Percentiles rank a stretch among this genome's conserved stretches.
phyloP scores from a whole-genome alignment of 2,329 filamentous ascomycete species.

The Sporothrix globosa region DNA sequence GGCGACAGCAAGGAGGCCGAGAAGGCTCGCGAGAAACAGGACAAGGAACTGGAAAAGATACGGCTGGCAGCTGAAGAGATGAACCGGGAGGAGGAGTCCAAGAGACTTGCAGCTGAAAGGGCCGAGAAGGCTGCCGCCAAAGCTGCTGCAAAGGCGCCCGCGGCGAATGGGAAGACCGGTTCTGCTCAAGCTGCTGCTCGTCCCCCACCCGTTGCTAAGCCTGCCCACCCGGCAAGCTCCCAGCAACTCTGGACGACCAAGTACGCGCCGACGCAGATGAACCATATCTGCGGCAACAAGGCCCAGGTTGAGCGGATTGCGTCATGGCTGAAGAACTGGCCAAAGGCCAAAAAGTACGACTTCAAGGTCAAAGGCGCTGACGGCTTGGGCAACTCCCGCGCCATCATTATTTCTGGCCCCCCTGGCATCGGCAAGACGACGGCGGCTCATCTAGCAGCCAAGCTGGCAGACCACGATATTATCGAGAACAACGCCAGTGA shows the following conservation, averaged over 20 bases:
- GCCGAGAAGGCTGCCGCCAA: constrained; percentile 57
- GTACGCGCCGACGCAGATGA: constrained; percentile 83
- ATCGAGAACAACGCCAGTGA: constrained; percentile 97
- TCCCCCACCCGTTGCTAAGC: constrained; percentile 42
- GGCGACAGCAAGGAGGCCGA: constrained; percentile 86
- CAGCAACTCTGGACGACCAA: constrained; percentile 87
- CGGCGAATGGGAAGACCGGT: constrained; percentile 16
- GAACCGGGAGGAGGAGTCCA: constrained; percentile 74
- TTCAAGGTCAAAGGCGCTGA: constrained; percentile 85
- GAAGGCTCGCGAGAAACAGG: constrained; percentile 81
- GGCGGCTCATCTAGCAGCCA: constrained; percentile 90
- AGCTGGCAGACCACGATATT: constrained; percentile 89
- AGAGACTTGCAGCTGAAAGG: constrained; percentile 57
- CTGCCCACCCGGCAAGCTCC: constrained; percentile 46
- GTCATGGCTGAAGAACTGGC: constrained; percentile 82
- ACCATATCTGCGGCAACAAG: constrained; percentile 96
- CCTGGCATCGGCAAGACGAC: constrained; percentile 98
- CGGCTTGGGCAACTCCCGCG: constrained; percentile 78
- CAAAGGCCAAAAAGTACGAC: constrained; percentile 72
- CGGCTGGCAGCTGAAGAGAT: constrained; percentile 80
- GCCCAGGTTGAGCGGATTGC: constrained; percentile 85
- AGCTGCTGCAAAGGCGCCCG: constrained; percentile 42
- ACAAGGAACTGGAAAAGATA: constrained; percentile 81
- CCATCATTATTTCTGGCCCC: constrained; percentile 93
- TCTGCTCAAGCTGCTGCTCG: not conserved